A percentile compares a stretch with the other conserved stretches of the same genome.
These are phyloP conservation scores for Chionographis japonica DNA, from an alignment of 106 monocot species.

Conservation along the genomic window DNA sequence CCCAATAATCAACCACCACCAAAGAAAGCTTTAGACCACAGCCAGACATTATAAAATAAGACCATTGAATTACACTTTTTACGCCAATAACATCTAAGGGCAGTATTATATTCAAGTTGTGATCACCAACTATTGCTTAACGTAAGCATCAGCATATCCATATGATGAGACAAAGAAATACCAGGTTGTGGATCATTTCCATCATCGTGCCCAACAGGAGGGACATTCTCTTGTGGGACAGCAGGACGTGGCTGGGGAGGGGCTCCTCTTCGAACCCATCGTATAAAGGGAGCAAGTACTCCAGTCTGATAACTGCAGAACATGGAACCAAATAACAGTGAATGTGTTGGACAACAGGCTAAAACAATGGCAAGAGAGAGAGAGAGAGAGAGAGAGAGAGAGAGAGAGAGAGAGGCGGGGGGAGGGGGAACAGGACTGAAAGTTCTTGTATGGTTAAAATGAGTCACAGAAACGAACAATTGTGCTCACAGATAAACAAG, in stretches of 20 bases:
- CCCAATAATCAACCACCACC: no score
- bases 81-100: no score
- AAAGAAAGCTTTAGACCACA: no score
- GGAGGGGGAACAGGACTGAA: neutral
- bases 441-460: neutral
- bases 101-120: no score
- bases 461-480: neutral
- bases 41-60: no score
- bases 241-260: constrained; percentile 37
- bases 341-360: neutral
- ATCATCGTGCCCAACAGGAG: constrained; percentile 21
- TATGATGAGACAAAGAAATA: constrained; percentile 8
- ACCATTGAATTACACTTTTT: no score
- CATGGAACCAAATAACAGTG: neutral
- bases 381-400: neutral
- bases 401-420: neutral
- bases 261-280: constrained; percentile 50
- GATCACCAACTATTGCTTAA: no score
- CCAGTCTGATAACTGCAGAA: constrained; percentile 87
- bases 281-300: constrained; percentile 60
- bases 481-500: constrained; percentile 79
- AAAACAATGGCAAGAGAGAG: neutral
- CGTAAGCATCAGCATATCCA: no score
- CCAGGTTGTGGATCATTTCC: constrained; percentile 36
- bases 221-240: constrained; percentile 29